Base-by-base conservation (phyloP, 768 basidiomycete species). In the Tricholoma furcatifolium region DNA sequence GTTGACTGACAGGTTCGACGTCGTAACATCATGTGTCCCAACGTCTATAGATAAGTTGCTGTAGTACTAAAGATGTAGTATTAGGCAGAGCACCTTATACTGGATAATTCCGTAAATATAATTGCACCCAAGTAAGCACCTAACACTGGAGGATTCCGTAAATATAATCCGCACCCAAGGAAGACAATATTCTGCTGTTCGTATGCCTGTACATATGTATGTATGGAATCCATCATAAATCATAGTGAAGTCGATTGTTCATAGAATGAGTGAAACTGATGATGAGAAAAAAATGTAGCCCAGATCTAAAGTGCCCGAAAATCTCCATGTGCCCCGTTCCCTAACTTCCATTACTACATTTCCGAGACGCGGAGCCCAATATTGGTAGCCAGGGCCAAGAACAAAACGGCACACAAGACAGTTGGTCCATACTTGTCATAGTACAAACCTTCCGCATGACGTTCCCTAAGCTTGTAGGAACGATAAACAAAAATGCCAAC, bases 401-500 rank as follows among this genome's bases (percentile, higher is more conserved):
- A 79, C 40, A 97, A 68, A 36, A 87, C 77, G 21, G 82, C 58
- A 58, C 88, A 91, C 20, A 96, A 73, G 4, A 85, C 65, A 1
- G 87, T 90, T 34, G 93, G 92, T 0, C 93, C 91, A 57, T 86
- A 92, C 70, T 85, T 88, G 72, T 96, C 93, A 64, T 93, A 92
- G 70, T 96, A 96, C 47, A 92, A 59, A 20, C 91, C 89, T 50
- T 88, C 84, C 0, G 92, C 91, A 27, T 80, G 77, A 34, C 87
- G 82, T 52, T 77, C 74, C 44, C 91, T 78, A 61, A 96, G 75
- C 50, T 79, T 79, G 40, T 79, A 65, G 7, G 90, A 83, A 43
- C 93, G 84, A 66, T 83, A 88, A 20, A 88, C 77, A 65, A 93
- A 97, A 48, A 93, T 85, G 47, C 78, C 76, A 8, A 87, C 89